Percentiles rank a stretch among this genome's conserved stretches.
phyloP scores from a whole-genome alignment of 495 filamentous ascomycete species.

The Cercophora newfieldiana region DNA sequence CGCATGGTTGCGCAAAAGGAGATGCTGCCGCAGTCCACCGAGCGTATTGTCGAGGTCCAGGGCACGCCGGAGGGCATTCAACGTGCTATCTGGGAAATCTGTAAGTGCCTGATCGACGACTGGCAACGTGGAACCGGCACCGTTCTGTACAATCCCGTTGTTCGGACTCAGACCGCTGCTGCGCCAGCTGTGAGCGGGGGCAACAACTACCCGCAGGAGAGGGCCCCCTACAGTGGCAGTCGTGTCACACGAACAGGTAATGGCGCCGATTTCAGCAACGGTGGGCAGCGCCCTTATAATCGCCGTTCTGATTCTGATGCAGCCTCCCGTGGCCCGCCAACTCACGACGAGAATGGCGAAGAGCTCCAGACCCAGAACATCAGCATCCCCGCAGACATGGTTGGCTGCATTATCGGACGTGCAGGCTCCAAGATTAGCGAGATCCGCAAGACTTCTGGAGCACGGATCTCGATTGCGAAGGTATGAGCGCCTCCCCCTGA shows the following conservation, averaged over 20 bases:
- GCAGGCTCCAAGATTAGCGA: conserved; percentile 95
- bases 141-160: conserved; percentile 92
- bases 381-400: conserved; percentile 98
- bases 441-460: conserved; percentile 93
- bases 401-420: conserved; percentile 97
- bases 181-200: conserved; percentile 41
- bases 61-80: conserved; percentile 92
- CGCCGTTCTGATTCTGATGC: conserved; percentile 83
- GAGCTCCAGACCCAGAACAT: conserved; percentile 99
- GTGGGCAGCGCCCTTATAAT: conserved; percentile 59
- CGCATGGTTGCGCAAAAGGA: conserved; percentile 99
- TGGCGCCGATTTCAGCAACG: conserved; percentile 95
- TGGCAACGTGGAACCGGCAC: conserved; percentile 95
- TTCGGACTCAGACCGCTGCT: conserved; percentile 69
- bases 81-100: conserved; percentile 96
- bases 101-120: conserved; percentile 97
- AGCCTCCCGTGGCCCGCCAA: conserved; percentile 67
- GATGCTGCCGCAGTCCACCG: conserved; percentile 99
- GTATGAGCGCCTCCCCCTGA: conserved; percentile 30
- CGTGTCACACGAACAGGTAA: conserved; percentile 95
- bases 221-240: conserved; percentile 57
- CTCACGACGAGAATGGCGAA: conserved; percentile 92
- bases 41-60: conserved; percentile 94
- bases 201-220: conserved; percentile 35
- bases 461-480: conserved; percentile 97